phyloP scores from a whole-genome alignment of 139 green algal species.

The Raphidocelis subcapitata region DNA sequence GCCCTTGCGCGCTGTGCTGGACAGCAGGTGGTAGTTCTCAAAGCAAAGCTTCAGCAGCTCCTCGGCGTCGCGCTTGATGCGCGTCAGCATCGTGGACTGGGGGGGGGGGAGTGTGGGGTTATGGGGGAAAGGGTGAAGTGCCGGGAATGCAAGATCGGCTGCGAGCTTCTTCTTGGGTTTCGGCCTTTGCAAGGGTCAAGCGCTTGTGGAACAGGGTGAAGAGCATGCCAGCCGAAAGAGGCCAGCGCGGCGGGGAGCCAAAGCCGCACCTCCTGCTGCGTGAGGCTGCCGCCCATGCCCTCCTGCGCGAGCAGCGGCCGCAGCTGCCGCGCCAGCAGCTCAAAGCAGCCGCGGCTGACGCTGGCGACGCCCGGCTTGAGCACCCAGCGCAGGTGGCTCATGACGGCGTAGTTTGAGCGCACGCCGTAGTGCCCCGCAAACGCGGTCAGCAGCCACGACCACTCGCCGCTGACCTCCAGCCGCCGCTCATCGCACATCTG shows the following conservation, averaged over 20 bases:
- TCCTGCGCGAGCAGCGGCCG: constrained; percentile 38
- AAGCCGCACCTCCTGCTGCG: constrained; percentile 21
- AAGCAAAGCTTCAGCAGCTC: constrained; percentile 48
- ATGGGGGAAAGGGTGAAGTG: not conserved
- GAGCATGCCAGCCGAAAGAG: too few species aligned
- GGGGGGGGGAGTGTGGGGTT: constrained; percentile 12
- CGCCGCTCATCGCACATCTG: constrained; percentile 14
- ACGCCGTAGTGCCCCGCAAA: constrained; percentile 44
- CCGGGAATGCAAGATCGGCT: not conserved
- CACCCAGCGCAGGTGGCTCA: constrained; percentile 50
- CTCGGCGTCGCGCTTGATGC: constrained; percentile 39
- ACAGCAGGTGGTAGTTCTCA: constrained; percentile 47
- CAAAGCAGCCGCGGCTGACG: constrained; percentile 37
- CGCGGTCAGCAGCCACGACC: constrained; percentile 39
- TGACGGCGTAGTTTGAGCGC: constrained; percentile 31
- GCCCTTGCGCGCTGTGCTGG: constrained; percentile 22
- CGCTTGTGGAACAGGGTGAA: too few species aligned
- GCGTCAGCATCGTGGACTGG: constrained; percentile 36
- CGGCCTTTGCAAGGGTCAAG: not conserved
- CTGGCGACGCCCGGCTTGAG: constrained; percentile 42
- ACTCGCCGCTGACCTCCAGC: constrained; percentile 36
- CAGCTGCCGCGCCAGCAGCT: constrained; percentile 30
- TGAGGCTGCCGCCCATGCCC: constrained; percentile 10
- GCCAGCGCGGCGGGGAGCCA: too few species aligned
- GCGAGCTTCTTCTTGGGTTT: not conserved